Evolutionary conservation across 2,329 filamentous ascomycete genomes (phyloP).

Genomic region (Sclerotinia nivalis): DNA sequence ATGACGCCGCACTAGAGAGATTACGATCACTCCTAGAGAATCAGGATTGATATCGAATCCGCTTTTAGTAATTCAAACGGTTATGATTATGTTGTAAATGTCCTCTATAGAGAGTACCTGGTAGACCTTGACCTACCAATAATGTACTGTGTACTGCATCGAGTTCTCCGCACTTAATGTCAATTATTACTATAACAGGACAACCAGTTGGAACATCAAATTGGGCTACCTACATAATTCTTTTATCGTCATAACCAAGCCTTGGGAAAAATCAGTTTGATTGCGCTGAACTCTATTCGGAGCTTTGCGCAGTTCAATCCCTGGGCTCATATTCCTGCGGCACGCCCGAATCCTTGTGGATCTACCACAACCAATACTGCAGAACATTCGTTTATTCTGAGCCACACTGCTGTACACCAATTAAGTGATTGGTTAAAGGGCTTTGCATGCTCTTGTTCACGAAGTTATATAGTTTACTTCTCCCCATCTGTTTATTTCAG

Average conservation of each 20-base stretch:
- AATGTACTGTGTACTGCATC: background rate
- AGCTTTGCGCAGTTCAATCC: conserved; percentile 9
- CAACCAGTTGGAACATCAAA: conserved; percentile 8
- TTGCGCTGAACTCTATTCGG: conserved; percentile 16
- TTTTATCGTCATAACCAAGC: conserved; percentile 15
- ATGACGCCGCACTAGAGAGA: background rate
- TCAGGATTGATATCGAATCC: background rate
- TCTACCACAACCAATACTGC: background rate
- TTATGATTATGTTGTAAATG: background rate
- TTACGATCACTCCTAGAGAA: background rate
- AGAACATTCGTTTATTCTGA: background rate
- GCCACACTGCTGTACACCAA: conserved; percentile 3
- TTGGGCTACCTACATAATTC: conserved; percentile 28
- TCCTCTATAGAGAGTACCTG: too few relatives aligned
- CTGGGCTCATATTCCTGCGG: conserved; percentile 17
- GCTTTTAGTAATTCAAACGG: background rate
- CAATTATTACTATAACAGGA: conserved; percentile 20
- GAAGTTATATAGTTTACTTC: conserved; percentile 42
- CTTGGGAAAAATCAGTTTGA: background rate
- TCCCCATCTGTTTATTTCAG: background rate
- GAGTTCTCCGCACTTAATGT: conserved; percentile 5
- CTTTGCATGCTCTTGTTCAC: background rate
- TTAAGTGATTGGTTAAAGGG: background rate
- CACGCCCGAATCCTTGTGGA: conserved; percentile 17
- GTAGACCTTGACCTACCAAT: background rate